A percentile compares a stretch with the other conserved stretches of the same genome.
Evolutionary conservation across 257 asterid genomes (phyloP).

Genomic region (Capsicum chinense): DNA sequence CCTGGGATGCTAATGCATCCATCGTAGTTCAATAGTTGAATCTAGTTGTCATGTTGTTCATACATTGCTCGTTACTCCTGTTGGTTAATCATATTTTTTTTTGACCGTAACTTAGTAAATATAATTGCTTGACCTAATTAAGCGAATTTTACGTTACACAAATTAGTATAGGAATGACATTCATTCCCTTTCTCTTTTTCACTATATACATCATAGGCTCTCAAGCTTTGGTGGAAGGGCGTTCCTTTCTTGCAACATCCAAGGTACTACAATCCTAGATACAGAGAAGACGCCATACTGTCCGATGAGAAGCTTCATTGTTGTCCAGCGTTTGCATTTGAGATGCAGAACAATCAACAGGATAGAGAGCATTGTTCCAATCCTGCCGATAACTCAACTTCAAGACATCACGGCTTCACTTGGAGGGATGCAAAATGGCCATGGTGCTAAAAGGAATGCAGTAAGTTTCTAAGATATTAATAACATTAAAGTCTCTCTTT

Average conservation of each 20-base stretch:
- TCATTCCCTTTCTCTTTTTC: constrained; percentile 23
- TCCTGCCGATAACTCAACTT: constrained; percentile 30
- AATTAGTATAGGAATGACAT: not conserved
- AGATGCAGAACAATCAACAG: constrained; percentile 32
- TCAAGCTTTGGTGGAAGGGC: constrained; percentile 88
- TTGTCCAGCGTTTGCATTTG: constrained; percentile 41
- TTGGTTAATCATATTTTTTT: not conserved
- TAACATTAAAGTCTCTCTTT: not conserved
- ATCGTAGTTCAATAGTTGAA: not conserved
- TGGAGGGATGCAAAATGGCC: constrained; percentile 98
- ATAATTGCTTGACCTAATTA: not conserved
- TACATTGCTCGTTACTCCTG: not conserved
- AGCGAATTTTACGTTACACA: not conserved
- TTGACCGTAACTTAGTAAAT: not conserved
- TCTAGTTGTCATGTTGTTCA: not conserved
- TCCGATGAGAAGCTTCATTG: constrained; percentile 44
- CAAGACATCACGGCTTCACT: constrained; percentile 48
- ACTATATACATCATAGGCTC: constrained; percentile 52
- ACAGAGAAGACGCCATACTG: constrained; percentile 58
- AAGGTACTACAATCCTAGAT: constrained; percentile 57
- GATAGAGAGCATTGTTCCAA: constrained; percentile 35
- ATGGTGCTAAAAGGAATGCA: constrained; percentile 62
- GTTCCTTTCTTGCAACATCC: constrained; percentile 77
- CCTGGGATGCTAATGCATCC: not conserved
- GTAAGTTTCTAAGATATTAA: not conserved